These are phyloP conservation scores for Xylariaceae sp. DNA, from an alignment of 2,329 filamentous ascomycete genomes.

Conservation along the genomic window DNA sequence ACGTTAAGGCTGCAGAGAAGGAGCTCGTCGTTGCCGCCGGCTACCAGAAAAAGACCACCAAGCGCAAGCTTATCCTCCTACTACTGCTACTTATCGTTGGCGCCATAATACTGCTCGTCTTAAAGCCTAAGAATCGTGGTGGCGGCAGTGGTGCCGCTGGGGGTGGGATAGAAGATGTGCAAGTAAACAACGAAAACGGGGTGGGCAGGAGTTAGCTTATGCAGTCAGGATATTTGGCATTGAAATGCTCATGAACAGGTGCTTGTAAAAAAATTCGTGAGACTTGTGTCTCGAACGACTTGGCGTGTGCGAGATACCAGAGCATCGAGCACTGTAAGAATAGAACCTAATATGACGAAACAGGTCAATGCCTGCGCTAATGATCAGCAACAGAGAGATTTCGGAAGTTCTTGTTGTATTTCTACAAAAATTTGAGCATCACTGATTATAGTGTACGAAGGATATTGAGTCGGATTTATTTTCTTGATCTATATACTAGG, in stretches of 20 bases:
- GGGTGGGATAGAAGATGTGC: slow-evolving; percentile 9
- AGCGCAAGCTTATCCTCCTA: slow-evolving; percentile 91
- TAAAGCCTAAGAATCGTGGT: slow-evolving; percentile 72
- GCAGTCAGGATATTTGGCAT: neutral
- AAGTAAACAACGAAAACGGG: slow-evolving; percentile 7
- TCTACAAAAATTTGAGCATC: too few relatives aligned
- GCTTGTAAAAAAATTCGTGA: slow-evolving; percentile 1
- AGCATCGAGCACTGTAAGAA: slow-evolving; percentile 26
- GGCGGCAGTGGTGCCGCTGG: slow-evolving; percentile 19
- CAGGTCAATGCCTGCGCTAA: slow-evolving; percentile 2
- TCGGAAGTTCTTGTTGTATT: slow-evolving; percentile 18
- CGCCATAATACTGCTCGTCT: slow-evolving; percentile 80
- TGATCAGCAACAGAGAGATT: neutral
- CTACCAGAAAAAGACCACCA: slow-evolving; percentile 87
- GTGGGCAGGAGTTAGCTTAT: slow-evolving; percentile 10
- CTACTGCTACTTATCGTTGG: slow-evolving; percentile 83
- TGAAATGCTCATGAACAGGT: neutral
- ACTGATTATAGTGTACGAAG: too few relatives aligned
- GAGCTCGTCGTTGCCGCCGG: slow-evolving; percentile 87
- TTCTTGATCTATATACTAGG: too few relatives aligned
- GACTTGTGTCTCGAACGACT: slow-evolving; percentile 4
- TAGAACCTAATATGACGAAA: slow-evolving; percentile 29
- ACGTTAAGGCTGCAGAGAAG: slow-evolving; percentile 91
- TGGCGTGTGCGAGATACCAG: slow-evolving; percentile 12
- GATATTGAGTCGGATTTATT: too few relatives aligned